phyloP scores from a whole-genome alignment of 2,329 filamentous ascomycete genomes.

The Truncatella angustata region DNA sequence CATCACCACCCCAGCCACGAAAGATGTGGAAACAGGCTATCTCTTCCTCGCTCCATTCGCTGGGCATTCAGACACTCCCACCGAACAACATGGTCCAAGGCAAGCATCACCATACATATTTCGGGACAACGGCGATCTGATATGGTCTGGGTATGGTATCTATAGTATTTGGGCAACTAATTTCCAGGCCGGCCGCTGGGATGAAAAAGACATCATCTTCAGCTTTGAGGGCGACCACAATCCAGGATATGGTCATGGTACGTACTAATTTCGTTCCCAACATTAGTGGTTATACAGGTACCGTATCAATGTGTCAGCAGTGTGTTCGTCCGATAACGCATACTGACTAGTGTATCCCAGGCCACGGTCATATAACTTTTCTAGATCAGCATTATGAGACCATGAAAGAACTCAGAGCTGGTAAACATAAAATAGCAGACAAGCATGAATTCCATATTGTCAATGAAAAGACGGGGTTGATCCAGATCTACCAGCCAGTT shows the following conservation, averaged over 20 bases:
- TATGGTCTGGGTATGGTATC: conserved; percentile 56
- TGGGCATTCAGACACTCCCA: conserved; percentile 31
- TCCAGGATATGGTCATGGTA: conserved; percentile 45
- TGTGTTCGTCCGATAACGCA: neutral
- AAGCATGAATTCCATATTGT: conserved; percentile 57
- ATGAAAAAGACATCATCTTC: conserved; percentile 51
- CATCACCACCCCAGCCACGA: conserved; percentile 41
- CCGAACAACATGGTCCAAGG: conserved; percentile 42
- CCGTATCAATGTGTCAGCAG: neutral
- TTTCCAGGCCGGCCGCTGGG: conserved; percentile 49
- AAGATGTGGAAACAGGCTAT: conserved; percentile 39
- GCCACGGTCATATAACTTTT: conserved; percentile 52
- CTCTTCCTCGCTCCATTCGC: conserved; percentile 42
- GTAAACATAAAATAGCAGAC: conserved; percentile 47
- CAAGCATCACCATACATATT: conserved; percentile 57
- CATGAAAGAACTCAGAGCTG: conserved; percentile 49
- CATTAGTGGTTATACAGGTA: too few species aligned
- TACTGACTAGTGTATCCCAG: neutral
- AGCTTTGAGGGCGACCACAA: conserved; percentile 54
- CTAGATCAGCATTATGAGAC: conserved; percentile 54
- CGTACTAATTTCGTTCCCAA: neutral
- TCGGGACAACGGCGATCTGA: conserved; percentile 49
- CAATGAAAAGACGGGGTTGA: conserved; percentile 49
- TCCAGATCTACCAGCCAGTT: conserved; percentile 52
- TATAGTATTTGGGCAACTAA: conserved; percentile 52